These are phyloP conservation scores for Scheffersomyces ergatensis DNA, from an alignment of 805 yeast genomes.

Conservation along the genomic window DNA sequence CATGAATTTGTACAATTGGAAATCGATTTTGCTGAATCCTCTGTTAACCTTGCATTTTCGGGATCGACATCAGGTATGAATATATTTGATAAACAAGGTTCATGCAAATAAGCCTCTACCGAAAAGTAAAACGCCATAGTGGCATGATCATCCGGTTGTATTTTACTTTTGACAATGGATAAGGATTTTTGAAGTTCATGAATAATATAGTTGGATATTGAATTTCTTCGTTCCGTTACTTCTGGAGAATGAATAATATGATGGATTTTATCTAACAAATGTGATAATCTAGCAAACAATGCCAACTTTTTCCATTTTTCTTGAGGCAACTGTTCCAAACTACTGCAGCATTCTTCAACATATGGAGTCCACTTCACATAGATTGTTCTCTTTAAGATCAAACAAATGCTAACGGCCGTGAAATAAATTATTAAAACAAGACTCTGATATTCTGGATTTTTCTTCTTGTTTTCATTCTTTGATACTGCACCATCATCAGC, in stretches of 20 bases:
- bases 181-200: conserved; percentile 51
- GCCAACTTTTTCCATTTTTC: conserved; percentile 45
- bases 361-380: conserved; percentile 64
- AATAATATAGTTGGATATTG: conserved; percentile 37
- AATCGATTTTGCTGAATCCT: conserved; percentile 40
- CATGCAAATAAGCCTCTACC: conserved; percentile 65
- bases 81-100: conserved; percentile 42
- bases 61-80: conserved; percentile 8
- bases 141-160: conserved; percentile 38
- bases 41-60: conserved; percentile 15
- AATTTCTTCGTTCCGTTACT: conserved; percentile 13
- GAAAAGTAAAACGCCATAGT: conserved; percentile 54
- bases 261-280: conserved; percentile 61
- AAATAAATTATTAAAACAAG: conserved; percentile 60
- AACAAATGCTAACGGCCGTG: conserved; percentile 59
- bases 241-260: conserved; percentile 43
- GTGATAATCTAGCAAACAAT: conserved; percentile 55
- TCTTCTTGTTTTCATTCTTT: conserved; percentile 2
- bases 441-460: conserved; percentile 21
- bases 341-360: conserved; percentile 57
- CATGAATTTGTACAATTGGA: conserved; percentile 55
- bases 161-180: conserved; percentile 33
- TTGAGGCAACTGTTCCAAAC: conserved; percentile 39
- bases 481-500: conserved; percentile 11
- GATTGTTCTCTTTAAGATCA: conserved; percentile 63